These are phyloP conservation scores for Ascochyta lentis DNA, from an alignment of 2,329 filamentous ascomycete genomes.

Conservation along the genomic window DNA sequence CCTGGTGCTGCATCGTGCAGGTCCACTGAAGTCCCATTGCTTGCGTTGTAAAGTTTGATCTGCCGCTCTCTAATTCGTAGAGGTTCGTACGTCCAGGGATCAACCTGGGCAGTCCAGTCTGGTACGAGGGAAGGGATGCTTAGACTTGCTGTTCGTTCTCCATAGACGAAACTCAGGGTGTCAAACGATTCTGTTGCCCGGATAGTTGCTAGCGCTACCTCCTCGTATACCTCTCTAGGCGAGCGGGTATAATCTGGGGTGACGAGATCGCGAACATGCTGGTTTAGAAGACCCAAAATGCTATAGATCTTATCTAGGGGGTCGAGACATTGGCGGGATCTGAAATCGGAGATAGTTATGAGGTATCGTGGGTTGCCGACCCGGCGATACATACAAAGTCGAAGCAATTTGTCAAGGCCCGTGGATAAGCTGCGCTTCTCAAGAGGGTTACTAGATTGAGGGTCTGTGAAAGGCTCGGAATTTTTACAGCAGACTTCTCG, in stretches of 20 bases:
- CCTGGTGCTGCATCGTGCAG: not conserved
- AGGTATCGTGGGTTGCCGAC: not conserved
- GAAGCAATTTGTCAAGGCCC: not conserved
- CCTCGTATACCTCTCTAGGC: not conserved
- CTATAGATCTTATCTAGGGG: constrained; percentile 2
- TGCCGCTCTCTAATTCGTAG: not conserved
- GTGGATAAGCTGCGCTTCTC: not conserved
- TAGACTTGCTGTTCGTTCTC: not conserved
- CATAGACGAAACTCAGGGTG: not conserved
- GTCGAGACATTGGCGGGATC: not conserved
- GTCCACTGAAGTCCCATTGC: not conserved
- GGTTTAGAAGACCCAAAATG: not conserved
- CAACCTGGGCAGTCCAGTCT: not conserved
- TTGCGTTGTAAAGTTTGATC: not conserved
- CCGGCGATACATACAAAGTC: not conserved
- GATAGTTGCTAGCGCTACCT: not conserved
- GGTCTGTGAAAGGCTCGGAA: not conserved
- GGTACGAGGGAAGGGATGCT: not conserved
- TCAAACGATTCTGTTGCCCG: not conserved
- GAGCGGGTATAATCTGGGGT: not conserved
- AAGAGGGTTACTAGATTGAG: not conserved
- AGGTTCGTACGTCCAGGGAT: not conserved
- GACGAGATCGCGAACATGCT: not conserved
- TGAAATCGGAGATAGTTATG: not conserved
- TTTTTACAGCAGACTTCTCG: not conserved